Evolutionary conservation across 1,139 yeast genomes (phyloP).

Genomic region (Yamadazyma diddensiae): DNA sequence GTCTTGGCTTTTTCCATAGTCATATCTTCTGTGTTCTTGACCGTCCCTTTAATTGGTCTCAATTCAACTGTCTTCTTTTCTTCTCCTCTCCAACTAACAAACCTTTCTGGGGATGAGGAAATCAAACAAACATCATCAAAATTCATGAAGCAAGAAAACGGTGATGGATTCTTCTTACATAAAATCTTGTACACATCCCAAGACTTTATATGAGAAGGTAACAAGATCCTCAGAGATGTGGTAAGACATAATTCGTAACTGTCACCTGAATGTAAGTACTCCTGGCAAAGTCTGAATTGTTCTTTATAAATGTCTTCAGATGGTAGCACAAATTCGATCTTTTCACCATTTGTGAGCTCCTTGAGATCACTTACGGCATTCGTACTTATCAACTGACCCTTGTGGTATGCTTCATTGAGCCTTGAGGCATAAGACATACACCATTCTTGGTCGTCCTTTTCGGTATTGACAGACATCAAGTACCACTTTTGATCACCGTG

Average conservation of each 20-base stretch:
- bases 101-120: conserved; percentile 94
- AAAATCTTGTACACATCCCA: conserved; percentile 83
- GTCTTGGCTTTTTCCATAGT: conserved; percentile 57
- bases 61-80: conserved; percentile 55
- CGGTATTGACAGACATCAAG: conserved; percentile 48
- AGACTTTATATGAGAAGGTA: conserved; percentile 47
- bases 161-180: conserved; percentile 80
- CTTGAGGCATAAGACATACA: conserved; percentile 19
- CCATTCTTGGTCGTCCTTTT: conserved; percentile 34
- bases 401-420: conserved; percentile 8
- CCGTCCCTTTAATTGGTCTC: conserved; percentile 96
- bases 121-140: conserved; percentile 70
- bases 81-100: conserved; percentile 68
- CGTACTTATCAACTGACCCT: conserved; percentile 1
- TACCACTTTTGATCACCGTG: conserved; percentile 48
- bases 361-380: conserved; percentile 23
- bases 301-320: conserved; percentile 49
- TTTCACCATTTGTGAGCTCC: conserved; percentile 19
- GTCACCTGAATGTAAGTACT: conserved; percentile 72
- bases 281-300: conserved; percentile 66
- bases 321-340: conserved; percentile 50
- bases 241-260: conserved; percentile 94
- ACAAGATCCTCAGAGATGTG: conserved; percentile 61
- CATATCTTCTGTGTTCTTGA: conserved; percentile 56
- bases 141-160: conserved; percentile 79